Evolutionary conservation across 805 yeast species (phyloP).

Genomic region (Candida multigemmis): DNA sequence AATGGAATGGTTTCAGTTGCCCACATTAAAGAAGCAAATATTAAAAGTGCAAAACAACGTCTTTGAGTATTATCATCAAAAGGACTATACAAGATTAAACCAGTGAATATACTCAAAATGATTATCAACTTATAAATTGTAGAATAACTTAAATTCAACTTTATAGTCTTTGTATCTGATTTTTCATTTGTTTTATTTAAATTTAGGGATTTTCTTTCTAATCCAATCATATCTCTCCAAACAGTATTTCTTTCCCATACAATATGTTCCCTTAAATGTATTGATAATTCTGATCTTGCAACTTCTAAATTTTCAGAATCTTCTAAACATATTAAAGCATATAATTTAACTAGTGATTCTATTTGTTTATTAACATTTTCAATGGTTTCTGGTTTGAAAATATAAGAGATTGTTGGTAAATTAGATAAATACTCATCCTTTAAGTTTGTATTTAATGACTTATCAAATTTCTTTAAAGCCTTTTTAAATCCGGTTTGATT

Average conservation of each 20-base stretch:
- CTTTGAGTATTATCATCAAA: constrained; percentile 27
- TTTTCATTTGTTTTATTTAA: constrained; percentile 50
- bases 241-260: constrained; percentile 50
- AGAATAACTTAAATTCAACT: constrained; percentile 23
- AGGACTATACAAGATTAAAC: constrained; percentile 17
- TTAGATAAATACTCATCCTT: constrained; percentile 35
- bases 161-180: constrained; percentile 8
- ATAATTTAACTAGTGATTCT: constrained; percentile 20
- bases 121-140: constrained; percentile 32
- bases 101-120: constrained; percentile 40
- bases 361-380: constrained; percentile 21
- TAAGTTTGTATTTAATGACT: constrained; percentile 34
- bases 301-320: constrained; percentile 32
- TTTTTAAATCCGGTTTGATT: constrained; percentile 46
- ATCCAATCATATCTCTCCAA: constrained; percentile 49
- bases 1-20: constrained; percentile 93
- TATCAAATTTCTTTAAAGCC: constrained; percentile 46
- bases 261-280: constrained; percentile 46
- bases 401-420: constrained; percentile 33
- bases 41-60: constrained; percentile 65
- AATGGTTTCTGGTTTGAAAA: constrained; percentile 27
- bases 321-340: constrained; percentile 31
- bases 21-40: constrained; percentile 83
- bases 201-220: constrained; percentile 64
- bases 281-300: constrained; percentile 46